Base-by-base conservation (phyloP, 352 stramenopile species). In the Phytopythium oedochilum region DNA sequence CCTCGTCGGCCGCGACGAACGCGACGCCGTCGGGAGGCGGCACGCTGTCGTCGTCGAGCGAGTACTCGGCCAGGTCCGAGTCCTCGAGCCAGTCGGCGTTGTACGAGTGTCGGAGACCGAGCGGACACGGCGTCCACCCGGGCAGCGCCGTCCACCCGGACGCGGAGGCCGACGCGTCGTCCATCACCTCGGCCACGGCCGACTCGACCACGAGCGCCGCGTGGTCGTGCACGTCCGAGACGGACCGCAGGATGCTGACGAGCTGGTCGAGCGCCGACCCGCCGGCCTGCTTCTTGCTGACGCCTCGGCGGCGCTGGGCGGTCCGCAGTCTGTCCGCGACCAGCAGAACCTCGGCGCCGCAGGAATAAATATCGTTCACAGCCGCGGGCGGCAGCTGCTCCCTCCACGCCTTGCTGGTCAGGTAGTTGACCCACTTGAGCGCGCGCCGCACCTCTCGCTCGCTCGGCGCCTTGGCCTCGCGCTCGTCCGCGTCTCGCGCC, bases 361-460 rank as follows among this genome's bases (percentile, higher is more conserved):
- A 75, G 43, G 62, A 60, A 35, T 86, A 89, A 38, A 92, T 63
- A 53, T 85, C 71, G 49, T 89, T 75, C 55, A 88, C 64, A 5
- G 75, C 73, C 7, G 69, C 76, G 15, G 68, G 73, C 71, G 80
- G 83, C 38, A 88, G 54, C 38, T 63, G 67, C 40, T 87, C 76
- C 15, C 81, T 76, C 69, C 81, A 89, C 29, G 85, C 75, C 54
- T 86, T 86, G 44, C 73, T 75, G 22, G 79, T 57, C 55, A 89
- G 61, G 20, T 83, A 72, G 40, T 86, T 78, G 57, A 88, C 78
- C 78, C 77, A 89, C 18, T 69, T 59, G 12, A 89, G 38, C 17
- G 59, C 53, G 28, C 78, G 51, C 25, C 79, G 73, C 8, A 77
- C 44, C 36, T 83, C 72, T 18, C 40, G 56, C 14, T 26, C 36